Evolutionary conservation across 441 rosid genomes (phyloP).

Genomic region (Brassica balearica): DNA sequence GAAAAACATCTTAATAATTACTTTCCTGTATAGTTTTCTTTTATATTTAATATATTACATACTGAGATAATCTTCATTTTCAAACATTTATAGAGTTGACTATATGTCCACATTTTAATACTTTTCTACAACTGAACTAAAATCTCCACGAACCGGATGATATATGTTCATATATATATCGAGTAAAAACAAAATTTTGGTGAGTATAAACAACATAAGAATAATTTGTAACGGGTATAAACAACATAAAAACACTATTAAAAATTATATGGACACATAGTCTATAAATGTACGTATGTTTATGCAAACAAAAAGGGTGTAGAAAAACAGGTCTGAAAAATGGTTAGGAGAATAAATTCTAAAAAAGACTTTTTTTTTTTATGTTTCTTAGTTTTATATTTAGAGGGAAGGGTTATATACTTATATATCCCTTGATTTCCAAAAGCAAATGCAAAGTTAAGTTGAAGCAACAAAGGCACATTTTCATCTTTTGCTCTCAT

Average conservation of each 20-base stretch:
- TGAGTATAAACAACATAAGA: not conserved
- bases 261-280: not conserved
- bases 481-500: slow-evolving; percentile 12
- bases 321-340: not conserved
- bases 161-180: not conserved
- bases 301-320: too few relatives aligned
- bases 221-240: not conserved
- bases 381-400: not conserved
- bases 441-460: slow-evolving; percentile 34
- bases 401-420: not conserved
- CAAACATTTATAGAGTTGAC: not conserved
- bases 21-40: not conserved
- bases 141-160: not conserved
- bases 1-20: not conserved
- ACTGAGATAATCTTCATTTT: not conserved
- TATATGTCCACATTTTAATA: not conserved
- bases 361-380: not conserved
- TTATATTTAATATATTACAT: not conserved
- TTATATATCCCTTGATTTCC: slow-evolving; percentile 13
- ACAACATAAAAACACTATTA: not conserved
- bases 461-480: slow-evolving; percentile 29
- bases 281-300: not conserved
- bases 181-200: not conserved
- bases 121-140: not conserved
- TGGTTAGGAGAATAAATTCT: slow-evolving; percentile 20